Base-by-base conservation (phyloP, 805 yeast species). In the Blastobotrys parvus region DNA sequence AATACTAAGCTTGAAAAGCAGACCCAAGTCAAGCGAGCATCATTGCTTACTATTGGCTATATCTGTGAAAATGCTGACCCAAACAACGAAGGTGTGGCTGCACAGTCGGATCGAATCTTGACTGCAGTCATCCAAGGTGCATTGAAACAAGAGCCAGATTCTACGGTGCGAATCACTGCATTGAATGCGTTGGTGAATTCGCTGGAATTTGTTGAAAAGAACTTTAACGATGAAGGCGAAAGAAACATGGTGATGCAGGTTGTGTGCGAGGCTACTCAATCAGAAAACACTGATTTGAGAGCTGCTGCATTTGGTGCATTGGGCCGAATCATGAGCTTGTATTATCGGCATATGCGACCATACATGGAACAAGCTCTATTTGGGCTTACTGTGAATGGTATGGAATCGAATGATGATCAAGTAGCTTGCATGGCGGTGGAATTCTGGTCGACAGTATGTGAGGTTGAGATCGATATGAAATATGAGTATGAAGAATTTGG, bases 361-460 rank as follows among this genome's bases (percentile, higher is more conserved):
- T 92, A 92, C 64, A 92, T 92, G 98, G 97, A 90, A 65, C 88
- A 86, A 69, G 98, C 98, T 1, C 68, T 92, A 42, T 92, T 83
- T 55, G 86, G 87, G 15, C 72, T 92, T 46, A 89, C 97, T 3
- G 88, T 90, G 35, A 47, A 21, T 38, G 97, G 97, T 35, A 92
- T 92, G 96, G 81, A 81, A 63, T 80, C 87, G 45, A 59, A 67
- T 27, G 82, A 86, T 65, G 94, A 84, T 56, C 77, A 77, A 55
- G 97, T 92, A 23, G 82, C 96, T 1, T 87, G 97, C 60, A 89
- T 90, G 97, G 97, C 98, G 23, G 92, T 92, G 45, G 98, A 92
- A 67, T 90, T 92, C 62, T 92, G 98, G 98, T 80, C 90, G 46
- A 87, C 98, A n/a, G 92, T 92, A n/a, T 89, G 97, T 69, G 98